A percentile compares a stretch with the other conserved stretches of the same genome.
These are phyloP conservation scores for Arthrobotrys iridis DNA, from an alignment of 2,329 filamentous ascomycete species.

Conservation along the genomic window DNA sequence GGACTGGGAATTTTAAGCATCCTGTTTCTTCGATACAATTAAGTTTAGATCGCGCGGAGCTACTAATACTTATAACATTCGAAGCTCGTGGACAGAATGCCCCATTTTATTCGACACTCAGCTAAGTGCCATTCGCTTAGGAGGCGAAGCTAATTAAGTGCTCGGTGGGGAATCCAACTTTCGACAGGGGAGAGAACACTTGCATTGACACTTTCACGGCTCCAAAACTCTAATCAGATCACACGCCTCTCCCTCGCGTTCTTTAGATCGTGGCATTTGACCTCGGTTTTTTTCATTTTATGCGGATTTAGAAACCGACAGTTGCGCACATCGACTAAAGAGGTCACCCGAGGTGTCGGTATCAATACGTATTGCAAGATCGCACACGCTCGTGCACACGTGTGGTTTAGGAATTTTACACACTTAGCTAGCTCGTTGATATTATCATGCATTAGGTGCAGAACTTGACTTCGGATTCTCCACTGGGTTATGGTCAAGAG, in stretches of 20 bases:
- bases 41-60: conserved; percentile 26
- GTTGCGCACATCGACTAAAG: neutral
- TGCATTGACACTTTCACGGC: conserved; percentile 11
- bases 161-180: neutral
- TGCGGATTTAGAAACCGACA: neutral
- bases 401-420: no score
- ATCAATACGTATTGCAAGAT: no score
- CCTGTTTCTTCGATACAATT: neutral
- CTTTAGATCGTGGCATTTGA: conserved; percentile 15
- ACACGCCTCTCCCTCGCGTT: neutral
- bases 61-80: neutral
- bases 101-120: neutral
- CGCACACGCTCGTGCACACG: no score
- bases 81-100: neutral
- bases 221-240: conserved; percentile 28
- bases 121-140: conserved; percentile 19
- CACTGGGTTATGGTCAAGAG: no score
- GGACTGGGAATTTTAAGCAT: neutral
- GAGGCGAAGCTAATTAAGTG: neutral
- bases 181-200: neutral
- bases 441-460: no score
- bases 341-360: neutral
- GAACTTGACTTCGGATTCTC: no score
- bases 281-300: conserved; percentile 33
- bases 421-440: no score